Evolutionary conservation across 345 rosid species (phyloP), one percentile per base, ranked within the genome.

Genomic region (Salix exigua): DNA sequence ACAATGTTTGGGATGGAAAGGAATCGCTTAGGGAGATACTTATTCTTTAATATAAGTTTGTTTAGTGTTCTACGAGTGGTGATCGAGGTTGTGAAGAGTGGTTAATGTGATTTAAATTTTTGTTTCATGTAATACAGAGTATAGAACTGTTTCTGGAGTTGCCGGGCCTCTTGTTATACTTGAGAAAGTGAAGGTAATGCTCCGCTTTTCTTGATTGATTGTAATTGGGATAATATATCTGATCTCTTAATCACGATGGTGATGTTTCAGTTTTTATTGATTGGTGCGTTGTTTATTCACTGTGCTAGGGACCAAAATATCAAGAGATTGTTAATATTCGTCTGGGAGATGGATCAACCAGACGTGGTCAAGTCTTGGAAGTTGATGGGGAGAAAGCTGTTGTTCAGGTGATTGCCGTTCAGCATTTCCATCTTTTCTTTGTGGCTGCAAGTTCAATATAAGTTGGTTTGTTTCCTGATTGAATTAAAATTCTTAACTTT

Each of bases 311-410:
- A 35, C 99, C 99, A 42, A 96, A 92, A 85, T 96, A 89, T 82
- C 97, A 96, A 76, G 98, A 96, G 81, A 96, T 96, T 85, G 99
- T 96, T 74, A 93, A 96, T 83, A 93, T 93, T 71, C 91, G 97
- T 0, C 81, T 96, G 78, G 99, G 98, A 35, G 91, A 96, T 89
- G 98, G 99, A 83, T 85, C 98, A 50, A 90, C 84, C 30, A 84
- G 99, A 64, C 96, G 98, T 82, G 99, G 99, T 83, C 97, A 95
- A 81, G 99, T 95, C 61, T 80, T 95, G 72, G 99, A 95, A 89
- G 99, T 95, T 71, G 99, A 96, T 73, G 98, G 99, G 23, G 99
- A 96, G 88, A 96, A 89, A 80, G 99, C 99, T 44, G 94, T 96
- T 82, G 97, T 96, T 66, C 99, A 96, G 96, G 99, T 94, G 64